Percentiles rank a stretch among this genome's conserved stretches.
These are phyloP conservation scores for Peronosclerospora sorghi DNA, from an alignment of 352 stramenopile genomes.

Conservation along the genomic window DNA sequence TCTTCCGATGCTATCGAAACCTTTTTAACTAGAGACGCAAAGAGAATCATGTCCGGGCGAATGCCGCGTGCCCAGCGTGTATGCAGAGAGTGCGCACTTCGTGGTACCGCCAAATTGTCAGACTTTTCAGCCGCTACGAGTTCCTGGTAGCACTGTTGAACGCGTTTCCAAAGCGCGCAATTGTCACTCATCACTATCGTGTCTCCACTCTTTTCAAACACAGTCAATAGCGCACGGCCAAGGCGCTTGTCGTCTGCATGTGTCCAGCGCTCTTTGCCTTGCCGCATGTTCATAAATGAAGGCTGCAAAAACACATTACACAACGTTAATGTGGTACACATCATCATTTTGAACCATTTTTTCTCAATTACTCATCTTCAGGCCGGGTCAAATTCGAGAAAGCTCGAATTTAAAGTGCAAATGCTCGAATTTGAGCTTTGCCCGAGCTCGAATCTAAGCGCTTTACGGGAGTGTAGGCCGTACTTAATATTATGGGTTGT, in stretches of 20 bases:
- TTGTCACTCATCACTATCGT: conserved; percentile 17
- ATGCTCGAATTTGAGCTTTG: too few relatives aligned
- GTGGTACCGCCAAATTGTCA: conserved; percentile 3
- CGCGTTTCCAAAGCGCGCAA: conserved; percentile 19
- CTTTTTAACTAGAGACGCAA: conserved; percentile 18
- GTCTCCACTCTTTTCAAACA: conserved; percentile 15
- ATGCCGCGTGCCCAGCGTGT: conserved; percentile 20
- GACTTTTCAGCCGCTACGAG: conserved; percentile 13
- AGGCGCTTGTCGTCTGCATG: conserved; percentile 22
- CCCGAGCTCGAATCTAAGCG: too few relatives aligned
- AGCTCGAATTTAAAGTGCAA: too few relatives aligned
- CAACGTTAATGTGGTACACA: too few relatives aligned
- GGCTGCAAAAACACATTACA: too few relatives aligned
- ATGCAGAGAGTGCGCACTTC: conserved; percentile 20
- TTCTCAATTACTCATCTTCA: too few relatives aligned
- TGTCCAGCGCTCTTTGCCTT: conserved; percentile 22
- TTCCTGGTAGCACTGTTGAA: conserved; percentile 21
- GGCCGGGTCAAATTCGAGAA: too few relatives aligned
- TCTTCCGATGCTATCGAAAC: background rate
- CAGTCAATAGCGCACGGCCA: conserved; percentile 13
- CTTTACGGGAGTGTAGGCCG: too few relatives aligned
- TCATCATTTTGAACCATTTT: too few relatives aligned
- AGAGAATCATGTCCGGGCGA: conserved; percentile 18
- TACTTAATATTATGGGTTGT: too few relatives aligned
- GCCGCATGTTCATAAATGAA: conserved; percentile 18